Percentiles rank a stretch among this genome's conserved stretches.
Evolutionary conservation across 441 rosid species (phyloP).

Genomic region (Isatis lusitanica): DNA sequence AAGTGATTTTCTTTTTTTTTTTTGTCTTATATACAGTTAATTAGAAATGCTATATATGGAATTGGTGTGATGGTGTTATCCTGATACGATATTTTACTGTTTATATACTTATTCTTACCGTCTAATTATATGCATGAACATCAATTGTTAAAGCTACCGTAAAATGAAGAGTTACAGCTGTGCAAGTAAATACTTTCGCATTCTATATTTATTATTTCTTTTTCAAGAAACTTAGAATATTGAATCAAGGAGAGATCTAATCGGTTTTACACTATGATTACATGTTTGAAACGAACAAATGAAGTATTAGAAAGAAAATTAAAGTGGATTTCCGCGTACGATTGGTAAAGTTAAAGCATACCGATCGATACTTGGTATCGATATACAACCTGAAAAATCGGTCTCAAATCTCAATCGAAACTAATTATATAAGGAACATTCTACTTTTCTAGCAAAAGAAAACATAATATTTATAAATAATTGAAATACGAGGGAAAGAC

Average conservation of each 20-base stretch:
- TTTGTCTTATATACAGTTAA: neutral
- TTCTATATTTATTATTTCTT: neutral
- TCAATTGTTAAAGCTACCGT: neutral
- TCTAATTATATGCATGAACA: neutral
- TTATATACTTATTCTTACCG: neutral
- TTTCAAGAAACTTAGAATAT: constrained; percentile 7
- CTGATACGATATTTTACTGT: neutral
- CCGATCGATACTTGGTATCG: neutral
- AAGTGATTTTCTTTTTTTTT: neutral
- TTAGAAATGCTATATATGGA: neutral
- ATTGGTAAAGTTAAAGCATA: constrained; percentile 18
- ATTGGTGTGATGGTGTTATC: neutral
- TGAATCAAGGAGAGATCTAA: constrained; percentile 8
- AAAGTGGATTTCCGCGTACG: constrained; percentile 32
- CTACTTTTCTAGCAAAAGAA: neutral
- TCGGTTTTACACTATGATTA: constrained; percentile 25
- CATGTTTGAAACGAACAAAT: constrained; percentile 33
- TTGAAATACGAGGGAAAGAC: neutral
- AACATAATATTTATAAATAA: neutral
- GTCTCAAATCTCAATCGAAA: neutral
- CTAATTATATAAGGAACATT: neutral
- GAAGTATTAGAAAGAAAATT: neutral
- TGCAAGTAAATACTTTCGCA: neutral
- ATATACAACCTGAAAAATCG: neutral
- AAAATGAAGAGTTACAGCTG: neutral